Evolutionary conservation across 148 eudicot species (phyloP), one percentile per base, ranked within the genome.

Genomic region (Vaccinium myrtillus): DNA sequence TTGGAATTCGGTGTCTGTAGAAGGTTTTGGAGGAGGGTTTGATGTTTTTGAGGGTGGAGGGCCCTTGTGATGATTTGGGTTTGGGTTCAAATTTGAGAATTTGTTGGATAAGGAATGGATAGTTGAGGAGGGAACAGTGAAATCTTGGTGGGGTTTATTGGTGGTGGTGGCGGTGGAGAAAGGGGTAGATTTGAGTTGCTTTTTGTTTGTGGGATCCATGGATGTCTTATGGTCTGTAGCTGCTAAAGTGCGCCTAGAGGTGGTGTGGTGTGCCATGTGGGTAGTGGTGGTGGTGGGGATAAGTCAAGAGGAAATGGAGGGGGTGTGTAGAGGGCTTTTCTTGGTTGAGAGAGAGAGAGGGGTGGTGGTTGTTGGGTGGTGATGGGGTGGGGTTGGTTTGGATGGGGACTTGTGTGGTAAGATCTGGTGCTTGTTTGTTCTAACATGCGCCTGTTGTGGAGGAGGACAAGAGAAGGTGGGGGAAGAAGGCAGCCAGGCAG

Each of bases 21-120:
- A 75, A 8, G 88, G 86, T 49, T 81, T 87, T 12, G 88, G 75
- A 51, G 53, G 88, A 63, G 89, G 87, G 77, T 81, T 77, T 53
- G 88, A 59, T 80, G 89, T 9, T 84, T 87, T 87, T 15, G 56
- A 56, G 87, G 87, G 79, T 11, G 67, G 63, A 46, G 81, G 84
- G 55, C 59, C 84, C 84, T 83, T 91, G 87, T 91, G 90, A 81
- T 88, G 91, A 78, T 80, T 89, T 75, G 79, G 50, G 30, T 80
- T 90, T 75, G 75, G 43, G 25, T 90, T 87, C 1, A 93, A 80
- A 50, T 81, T 87, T 61, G 97, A 91, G 80, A 95, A 90, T 85
- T 91, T 93, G 82, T 88, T 88, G 81, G 95, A 87, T 55, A 94
- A 90, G 91, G 84, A 85, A 79, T 93, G 89, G 51, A 87, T 82